Base-by-base conservation (phyloP, 1,284 basidiomycete genomes). In the Violaceomyces palustris region DNA sequence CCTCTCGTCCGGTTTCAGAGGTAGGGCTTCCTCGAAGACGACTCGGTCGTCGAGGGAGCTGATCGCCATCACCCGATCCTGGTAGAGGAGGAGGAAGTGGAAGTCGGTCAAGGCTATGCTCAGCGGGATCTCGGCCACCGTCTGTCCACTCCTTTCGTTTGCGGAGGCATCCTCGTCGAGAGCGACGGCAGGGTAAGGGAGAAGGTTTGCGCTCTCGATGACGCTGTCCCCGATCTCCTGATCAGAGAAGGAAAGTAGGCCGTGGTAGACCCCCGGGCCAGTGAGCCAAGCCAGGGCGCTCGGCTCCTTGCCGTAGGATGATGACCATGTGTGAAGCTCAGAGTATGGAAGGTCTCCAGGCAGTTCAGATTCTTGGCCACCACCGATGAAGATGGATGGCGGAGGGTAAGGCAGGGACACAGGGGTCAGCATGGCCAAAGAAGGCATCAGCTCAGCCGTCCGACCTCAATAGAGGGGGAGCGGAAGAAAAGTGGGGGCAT, bases 61-160 rank as follows among this genome's bases (percentile, higher is more conserved):
- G 28, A 96, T 79, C 4, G 83, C 89, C 18, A 84, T 78, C 6
- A 97, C 79, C 26, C 84, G 79, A 69, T 93, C 86, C 26, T 78
- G 77, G 74, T 91, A 96, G 1, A 98, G 78, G 11, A 97, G 74
- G 18, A 98, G 77, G 70, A 91, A 88, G 69, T 98, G 93, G 72
- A 90, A 94, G 70, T 93, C 87, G 0, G 91, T 94, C 45, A 94
- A 76, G 12, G 84, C 81, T 64, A 94, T 83, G 3, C 88, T 87
- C 8, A 84, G 67, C 18, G 60, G 67, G 24, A 61, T 61, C 43
- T 67, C 61, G 30, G 61, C 50, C 22, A 60, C 42, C 9, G 57
- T 38, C 14, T 42, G 30, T 10, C 24, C 11, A 7, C 43, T 46
- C 2, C 31, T 39, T 4, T 17, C 38, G 10, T 35, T 31, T 15